These are phyloP conservation scores for Pythium volutum DNA, from an alignment of 352 stramenopile genomes.

Conservation along the genomic window DNA sequence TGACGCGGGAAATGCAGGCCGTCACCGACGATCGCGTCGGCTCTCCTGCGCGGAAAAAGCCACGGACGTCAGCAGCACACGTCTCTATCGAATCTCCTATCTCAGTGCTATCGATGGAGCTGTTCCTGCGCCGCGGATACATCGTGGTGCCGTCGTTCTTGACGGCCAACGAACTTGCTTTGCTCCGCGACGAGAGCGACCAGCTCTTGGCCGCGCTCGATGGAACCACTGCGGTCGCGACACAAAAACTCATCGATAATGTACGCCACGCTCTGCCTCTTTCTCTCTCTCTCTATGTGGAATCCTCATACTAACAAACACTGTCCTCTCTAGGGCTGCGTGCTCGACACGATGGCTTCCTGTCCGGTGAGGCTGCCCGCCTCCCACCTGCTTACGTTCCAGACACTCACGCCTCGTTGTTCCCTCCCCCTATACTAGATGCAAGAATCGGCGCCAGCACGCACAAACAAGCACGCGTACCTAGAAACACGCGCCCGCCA, in stretches of 20 bases:
- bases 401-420: no score
- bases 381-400: no score
- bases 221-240: constrained; percentile 7
- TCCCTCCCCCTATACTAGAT: constrained; percentile 44
- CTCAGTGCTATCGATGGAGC: background rate
- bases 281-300: background rate
- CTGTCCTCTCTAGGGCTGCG: constrained; percentile 37
- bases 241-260: constrained; percentile 27
- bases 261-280: constrained; percentile 3
- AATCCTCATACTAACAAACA: background rate
- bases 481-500: constrained; percentile 25
- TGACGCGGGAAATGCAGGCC: background rate
- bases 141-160: constrained; percentile 34
- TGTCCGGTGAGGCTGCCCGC: constrained; percentile 43
- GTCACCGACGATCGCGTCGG: background rate
- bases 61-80: background rate
- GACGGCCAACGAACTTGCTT: constrained; percentile 32
- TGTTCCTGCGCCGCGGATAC: constrained; percentile 23
- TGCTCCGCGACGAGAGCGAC: constrained; percentile 39
- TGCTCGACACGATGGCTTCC: constrained; percentile 58
- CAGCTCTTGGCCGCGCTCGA: constrained; percentile 23
- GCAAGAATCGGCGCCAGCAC: constrained; percentile 19
- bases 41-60: background rate
- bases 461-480: constrained; percentile 5
- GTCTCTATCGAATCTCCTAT: background rate